Percentiles rank a stretch among this genome's conserved stretches.
Conservation (phyloP, 2,329 filamentous ascomycete species). For the Ascochyta lentis region DNA sequence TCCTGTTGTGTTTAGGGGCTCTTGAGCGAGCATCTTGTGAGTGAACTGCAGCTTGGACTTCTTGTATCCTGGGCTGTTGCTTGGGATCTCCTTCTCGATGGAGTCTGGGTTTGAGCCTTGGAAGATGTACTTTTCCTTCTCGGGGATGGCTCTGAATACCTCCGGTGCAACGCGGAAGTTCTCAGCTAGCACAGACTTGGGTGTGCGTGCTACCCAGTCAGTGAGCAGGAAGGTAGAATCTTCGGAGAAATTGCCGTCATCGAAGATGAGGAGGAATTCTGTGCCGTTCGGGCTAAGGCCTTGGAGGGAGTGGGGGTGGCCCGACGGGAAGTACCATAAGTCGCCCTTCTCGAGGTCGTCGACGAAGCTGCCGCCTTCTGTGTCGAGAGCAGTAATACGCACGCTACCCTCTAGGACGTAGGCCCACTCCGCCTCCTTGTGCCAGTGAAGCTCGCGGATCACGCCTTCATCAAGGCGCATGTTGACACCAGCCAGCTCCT, state of each 20-base stretch:
- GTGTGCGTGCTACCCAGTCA: constrained; percentile 76
- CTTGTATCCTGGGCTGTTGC: constrained; percentile 64
- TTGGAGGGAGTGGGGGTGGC: constrained; percentile 78
- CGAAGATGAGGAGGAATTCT: constrained; percentile 69
- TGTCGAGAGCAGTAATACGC: constrained; percentile 75
- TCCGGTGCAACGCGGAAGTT: constrained; percentile 77
- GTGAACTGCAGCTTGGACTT: constrained; percentile 73
- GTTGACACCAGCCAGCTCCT: constrained; percentile 78
- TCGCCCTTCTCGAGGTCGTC: constrained; percentile 79
- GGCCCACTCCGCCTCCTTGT: constrained; percentile 81
- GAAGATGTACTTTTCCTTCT: constrained; percentile 78
- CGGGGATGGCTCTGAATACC: constrained; percentile 71
- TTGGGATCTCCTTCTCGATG: constrained; percentile 70
- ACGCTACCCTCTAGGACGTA: constrained; percentile 75
- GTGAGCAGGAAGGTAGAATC: constrained; percentile 75
- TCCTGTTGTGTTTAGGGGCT: constrained; percentile 69
- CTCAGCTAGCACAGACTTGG: constrained; percentile 73
- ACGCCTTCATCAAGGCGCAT: constrained; percentile 77
- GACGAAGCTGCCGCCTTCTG: constrained; percentile 77
- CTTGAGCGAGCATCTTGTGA: constrained; percentile 74
- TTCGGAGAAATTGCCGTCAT: constrained; percentile 65
- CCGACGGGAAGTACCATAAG: constrained; percentile 81
- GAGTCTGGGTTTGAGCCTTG: constrained; percentile 69
- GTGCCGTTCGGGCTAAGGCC: constrained; percentile 71
- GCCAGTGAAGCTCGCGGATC: constrained; percentile 81